phyloP scores from a whole-genome alignment of 2,329 filamentous ascomycete species.

The Xylariaceae sp. region DNA sequence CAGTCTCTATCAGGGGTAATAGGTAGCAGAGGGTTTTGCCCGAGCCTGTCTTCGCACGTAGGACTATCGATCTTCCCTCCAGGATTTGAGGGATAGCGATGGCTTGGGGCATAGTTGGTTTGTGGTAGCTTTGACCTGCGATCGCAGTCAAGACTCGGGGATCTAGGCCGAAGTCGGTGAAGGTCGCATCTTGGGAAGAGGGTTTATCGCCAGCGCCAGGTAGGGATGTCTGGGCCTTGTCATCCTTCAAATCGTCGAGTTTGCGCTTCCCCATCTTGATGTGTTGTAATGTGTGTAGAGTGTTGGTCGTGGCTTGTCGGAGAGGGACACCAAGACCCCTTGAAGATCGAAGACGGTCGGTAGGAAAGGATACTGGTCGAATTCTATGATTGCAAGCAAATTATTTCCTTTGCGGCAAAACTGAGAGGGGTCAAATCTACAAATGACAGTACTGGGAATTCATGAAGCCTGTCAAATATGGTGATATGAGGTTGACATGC shows the following conservation, averaged over 20 bases:
- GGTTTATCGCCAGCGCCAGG: conserved; percentile 14
- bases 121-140: conserved; percentile 74
- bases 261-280: conserved; percentile 49
- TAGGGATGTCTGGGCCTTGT: conserved; percentile 28
- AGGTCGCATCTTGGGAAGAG: conserved; percentile 44
- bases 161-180: conserved; percentile 75
- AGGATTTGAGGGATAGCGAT: conserved; percentile 84
- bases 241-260: conserved; percentile 48
- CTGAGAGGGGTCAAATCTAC: not conserved
- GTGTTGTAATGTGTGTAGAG: no score
- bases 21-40: conserved; percentile 68
- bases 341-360: no score
- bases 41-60: conserved; percentile 89
- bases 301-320: no score
- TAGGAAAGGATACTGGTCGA: no score
- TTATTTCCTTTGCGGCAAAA: no score
- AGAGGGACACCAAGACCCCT: no score
- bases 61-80: conserved; percentile 82
- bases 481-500: not conserved
- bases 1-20: conserved; percentile 78
- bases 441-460: not conserved
- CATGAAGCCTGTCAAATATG: not conserved
- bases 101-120: conserved; percentile 83
- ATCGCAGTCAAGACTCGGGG: conserved; percentile 80
- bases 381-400: no score